Percentiles rank a stretch among this genome's conserved stretches.
Evolutionary conservation across 1,139 yeast genomes (phyloP).

Genomic region (Candida gigantensis): DNA sequence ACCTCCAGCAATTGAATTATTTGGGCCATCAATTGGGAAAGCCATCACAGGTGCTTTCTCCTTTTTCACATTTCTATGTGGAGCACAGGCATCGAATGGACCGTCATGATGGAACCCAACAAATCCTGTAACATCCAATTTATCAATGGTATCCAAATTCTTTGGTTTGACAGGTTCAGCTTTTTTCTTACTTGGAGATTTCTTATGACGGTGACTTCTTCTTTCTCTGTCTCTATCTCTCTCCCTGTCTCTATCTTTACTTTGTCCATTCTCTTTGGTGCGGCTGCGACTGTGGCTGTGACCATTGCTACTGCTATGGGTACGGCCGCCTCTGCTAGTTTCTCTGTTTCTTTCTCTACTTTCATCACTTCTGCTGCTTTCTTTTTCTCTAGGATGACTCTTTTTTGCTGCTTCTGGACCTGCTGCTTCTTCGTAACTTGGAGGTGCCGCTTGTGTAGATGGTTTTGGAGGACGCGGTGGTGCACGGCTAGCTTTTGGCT

Average conservation of each 20-base stretch:
- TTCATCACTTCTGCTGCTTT: constrained; percentile 17
- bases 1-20: constrained; percentile 75
- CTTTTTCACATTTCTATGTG: constrained; percentile 83
- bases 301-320: constrained; percentile 2
- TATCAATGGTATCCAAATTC: constrained; percentile 88
- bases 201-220: constrained; percentile 12
- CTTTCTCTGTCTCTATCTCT: constrained; percentile 1
- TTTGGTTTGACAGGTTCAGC: constrained; percentile 50
- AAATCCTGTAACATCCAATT: constrained; percentile 90
- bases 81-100: constrained; percentile 97
- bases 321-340: constrained; percentile 2
- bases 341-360: constrained; percentile 5
- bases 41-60: constrained; percentile 92
- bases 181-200: constrained; percentile 41
- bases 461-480: constrained; percentile 37
- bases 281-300: constrained; percentile 3
- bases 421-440: constrained; percentile 72
- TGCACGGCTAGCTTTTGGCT: constrained; percentile 18
- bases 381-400: constrained; percentile 57
- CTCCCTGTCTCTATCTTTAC: constrained; percentile 1
- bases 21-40: constrained; percentile 94
- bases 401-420: constrained; percentile 42
- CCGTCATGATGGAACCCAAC: constrained; percentile 99
- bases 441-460: constrained; percentile 39
- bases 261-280: constrained; percentile 1